Evolutionary conservation across 176 grass and related monocot genomes (phyloP).

Genomic region (Oryza meridionalis): DNA sequence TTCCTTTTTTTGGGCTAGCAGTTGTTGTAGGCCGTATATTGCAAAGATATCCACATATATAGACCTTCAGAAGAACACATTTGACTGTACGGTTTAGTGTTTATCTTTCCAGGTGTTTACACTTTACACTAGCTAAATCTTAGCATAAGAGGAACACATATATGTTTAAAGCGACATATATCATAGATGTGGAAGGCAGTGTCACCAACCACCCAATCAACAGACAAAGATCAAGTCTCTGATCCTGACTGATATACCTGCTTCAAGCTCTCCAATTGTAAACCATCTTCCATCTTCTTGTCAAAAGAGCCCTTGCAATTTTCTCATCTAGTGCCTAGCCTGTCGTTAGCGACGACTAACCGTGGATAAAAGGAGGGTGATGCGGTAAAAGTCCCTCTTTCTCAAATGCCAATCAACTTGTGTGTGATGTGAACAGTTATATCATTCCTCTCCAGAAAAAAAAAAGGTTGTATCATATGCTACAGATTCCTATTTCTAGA

Average conservation of each 20-base stretch:
- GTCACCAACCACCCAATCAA: background rate
- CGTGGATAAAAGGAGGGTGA: background rate
- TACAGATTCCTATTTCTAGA: too few relatives aligned
- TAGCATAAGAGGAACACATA: background rate
- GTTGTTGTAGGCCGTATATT: background rate
- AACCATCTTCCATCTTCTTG: too few relatives aligned
- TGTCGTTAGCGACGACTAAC: background rate
- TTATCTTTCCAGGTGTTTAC: background rate
- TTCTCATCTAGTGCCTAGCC: too few relatives aligned
- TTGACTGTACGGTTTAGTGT: background rate
- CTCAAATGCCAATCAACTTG: background rate
- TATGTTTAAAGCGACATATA: background rate
- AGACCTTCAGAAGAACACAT: background rate
- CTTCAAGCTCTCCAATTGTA: background rate
- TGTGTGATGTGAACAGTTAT: background rate
- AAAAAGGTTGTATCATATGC: too few relatives aligned
- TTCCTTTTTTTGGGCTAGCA: background rate
- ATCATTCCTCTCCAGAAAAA: background rate
- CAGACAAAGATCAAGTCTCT: background rate
- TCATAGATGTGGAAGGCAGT: background rate
- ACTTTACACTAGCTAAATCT: background rate
- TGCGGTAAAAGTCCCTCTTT: background rate
- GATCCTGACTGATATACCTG: background rate
- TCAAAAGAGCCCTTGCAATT: background rate
- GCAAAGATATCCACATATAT: background rate